phyloP scores from a whole-genome alignment of 2,329 filamentous ascomycete species.

The Tympanopsis confertula region DNA sequence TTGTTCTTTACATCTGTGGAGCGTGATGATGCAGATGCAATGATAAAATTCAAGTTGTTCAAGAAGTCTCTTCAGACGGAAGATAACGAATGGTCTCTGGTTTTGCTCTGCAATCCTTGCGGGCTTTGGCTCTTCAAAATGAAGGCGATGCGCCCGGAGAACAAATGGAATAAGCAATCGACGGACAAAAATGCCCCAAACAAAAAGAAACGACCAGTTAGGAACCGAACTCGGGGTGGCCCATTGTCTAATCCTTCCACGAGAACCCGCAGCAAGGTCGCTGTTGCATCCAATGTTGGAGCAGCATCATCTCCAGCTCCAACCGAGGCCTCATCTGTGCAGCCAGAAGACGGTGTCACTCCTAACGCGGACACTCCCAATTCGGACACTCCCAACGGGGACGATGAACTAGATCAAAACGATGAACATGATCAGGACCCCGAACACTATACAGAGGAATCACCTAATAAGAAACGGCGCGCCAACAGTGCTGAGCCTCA shows the following conservation, averaged over 20 bases:
- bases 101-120: background rate
- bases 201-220: background rate
- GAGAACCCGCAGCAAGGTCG: background rate
- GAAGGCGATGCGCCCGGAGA: background rate
- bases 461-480: background rate
- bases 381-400: no score
- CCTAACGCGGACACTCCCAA: background rate
- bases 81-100: background rate
- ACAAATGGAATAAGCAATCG: conserved; percentile 1
- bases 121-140: background rate
- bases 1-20: background rate
- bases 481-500: background rate
- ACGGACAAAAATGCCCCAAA: background rate
- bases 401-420: background rate
- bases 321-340: background rate
- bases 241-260: background rate
- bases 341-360: background rate
- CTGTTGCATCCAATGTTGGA: background rate
- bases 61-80: background rate
- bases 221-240: background rate
- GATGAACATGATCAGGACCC: conserved; percentile 1
- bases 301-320: background rate
- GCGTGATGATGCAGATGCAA: background rate
- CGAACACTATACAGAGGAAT: no score
- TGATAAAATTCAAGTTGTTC: background rate